phyloP scores from a whole-genome alignment of 768 basidiomycete species.

The Mrakia blollopis region DNA sequence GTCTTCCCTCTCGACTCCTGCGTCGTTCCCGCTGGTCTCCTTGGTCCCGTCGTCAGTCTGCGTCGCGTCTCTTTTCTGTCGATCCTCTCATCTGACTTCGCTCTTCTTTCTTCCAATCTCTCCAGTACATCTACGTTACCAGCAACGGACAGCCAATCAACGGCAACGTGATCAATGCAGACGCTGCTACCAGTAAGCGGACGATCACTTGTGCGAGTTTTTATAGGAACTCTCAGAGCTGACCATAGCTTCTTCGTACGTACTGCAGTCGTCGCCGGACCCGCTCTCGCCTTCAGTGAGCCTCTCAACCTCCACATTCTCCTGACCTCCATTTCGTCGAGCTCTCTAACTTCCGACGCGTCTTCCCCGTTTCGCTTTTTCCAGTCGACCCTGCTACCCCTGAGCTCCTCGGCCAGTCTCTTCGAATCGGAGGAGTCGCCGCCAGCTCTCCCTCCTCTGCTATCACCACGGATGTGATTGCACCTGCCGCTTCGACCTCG shows the following conservation, averaged over 20 bases:
- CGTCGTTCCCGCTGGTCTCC: conserved; percentile 35
- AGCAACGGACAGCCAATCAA: conserved; percentile 12
- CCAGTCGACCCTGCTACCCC: conserved; percentile 13
- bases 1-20: conserved; percentile 34
- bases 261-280: background rate
- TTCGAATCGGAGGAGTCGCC: conserved; percentile 2
- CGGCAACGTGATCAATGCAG: conserved; percentile 10
- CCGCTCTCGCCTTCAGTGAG: conserved; percentile 21
- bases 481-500: background rate
- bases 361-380: background rate
- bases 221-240: too few species aligned
- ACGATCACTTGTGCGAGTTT: too few species aligned
- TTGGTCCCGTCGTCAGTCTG: conserved; percentile 17
- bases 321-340: too few species aligned
- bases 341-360: background rate
- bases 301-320: background rate
- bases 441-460: background rate
- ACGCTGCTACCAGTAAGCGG: background rate
- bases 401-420: conserved; percentile 4
- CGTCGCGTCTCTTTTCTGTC: background rate
- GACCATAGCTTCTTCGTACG: background rate
- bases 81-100: background rate
- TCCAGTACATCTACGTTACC: conserved; percentile 12
- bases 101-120: background rate
- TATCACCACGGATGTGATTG: background rate